Evolutionary conservation across 2,329 filamentous ascomycete genomes (phyloP).

Genomic region (Botrytis medusae): DNA sequence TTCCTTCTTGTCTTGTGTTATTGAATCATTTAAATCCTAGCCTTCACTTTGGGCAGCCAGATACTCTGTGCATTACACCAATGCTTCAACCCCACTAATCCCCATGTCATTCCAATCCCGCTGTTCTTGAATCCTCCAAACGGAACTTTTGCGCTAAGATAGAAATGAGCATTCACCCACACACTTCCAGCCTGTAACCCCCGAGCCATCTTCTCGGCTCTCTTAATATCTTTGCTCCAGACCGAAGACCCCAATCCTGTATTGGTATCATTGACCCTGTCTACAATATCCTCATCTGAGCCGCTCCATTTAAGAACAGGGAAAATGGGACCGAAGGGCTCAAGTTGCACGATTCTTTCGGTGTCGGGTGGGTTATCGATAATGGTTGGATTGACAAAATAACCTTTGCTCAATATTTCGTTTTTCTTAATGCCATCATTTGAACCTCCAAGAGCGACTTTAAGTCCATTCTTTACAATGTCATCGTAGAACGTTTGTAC

Average conservation of each 20-base stretch:
- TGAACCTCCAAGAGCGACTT: slow-evolving; percentile 46
- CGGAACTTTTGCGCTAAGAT: slow-evolving; percentile 46
- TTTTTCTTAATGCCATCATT: neutral
- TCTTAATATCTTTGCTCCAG: slow-evolving; percentile 53
- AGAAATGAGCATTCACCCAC: slow-evolving; percentile 58
- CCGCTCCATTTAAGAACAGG: slow-evolving; percentile 20
- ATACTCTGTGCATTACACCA: slow-evolving; percentile 22
- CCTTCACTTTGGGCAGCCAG: slow-evolving; percentile 10
- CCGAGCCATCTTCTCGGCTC: slow-evolving; percentile 52
- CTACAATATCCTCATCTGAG: slow-evolving; percentile 51
- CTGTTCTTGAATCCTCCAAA: slow-evolving; percentile 40
- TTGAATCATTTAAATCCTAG: neutral
- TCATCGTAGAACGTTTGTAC: slow-evolving; percentile 56
- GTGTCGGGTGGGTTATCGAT: slow-evolving; percentile 57
- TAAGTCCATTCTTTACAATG: slow-evolving; percentile 52
- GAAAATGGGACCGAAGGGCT: slow-evolving; percentile 51
- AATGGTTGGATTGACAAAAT: slow-evolving; percentile 59
- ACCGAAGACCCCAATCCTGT: slow-evolving; percentile 58
- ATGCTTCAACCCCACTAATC: slow-evolving; percentile 2
- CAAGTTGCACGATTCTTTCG: slow-evolving; percentile 55
- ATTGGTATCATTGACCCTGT: slow-evolving; percentile 52
- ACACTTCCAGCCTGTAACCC: slow-evolving; percentile 57
- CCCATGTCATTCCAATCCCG: slow-evolving; percentile 38
- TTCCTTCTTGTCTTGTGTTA: too few relatives aligned
- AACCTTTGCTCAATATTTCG: slow-evolving; percentile 42